Percentiles rank a stretch among this genome's conserved stretches.
Evolutionary conservation across 169 alveolate genomes (phyloP).

Genomic region (Cryptosporidium ryanae): DNA sequence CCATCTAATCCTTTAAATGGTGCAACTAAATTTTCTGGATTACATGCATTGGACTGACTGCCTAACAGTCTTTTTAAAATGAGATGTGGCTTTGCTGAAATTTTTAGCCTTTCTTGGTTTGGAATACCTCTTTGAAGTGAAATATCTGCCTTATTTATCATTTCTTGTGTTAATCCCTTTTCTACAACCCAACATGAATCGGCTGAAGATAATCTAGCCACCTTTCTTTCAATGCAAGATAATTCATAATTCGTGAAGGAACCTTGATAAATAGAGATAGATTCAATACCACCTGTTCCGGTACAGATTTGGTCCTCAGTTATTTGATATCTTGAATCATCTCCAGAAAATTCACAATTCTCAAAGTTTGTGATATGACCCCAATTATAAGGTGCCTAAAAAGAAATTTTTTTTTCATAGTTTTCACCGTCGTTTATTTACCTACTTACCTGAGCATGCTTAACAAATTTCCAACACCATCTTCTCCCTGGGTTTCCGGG

Average conservation of each 20-base stretch:
- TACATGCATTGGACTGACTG: constrained; percentile 61
- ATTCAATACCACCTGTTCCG: constrained; percentile 60
- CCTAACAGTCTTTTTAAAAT: constrained; percentile 66
- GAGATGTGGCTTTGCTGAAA: constrained; percentile 55
- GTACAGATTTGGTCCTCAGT: constrained; percentile 70
- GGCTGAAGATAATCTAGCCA: constrained; percentile 70
- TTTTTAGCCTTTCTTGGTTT: constrained; percentile 18
- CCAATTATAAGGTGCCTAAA: constrained; percentile 72
- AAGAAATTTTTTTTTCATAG: neutral
- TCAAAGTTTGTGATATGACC: constrained; percentile 73
- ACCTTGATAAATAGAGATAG: constrained; percentile 48
- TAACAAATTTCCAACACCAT: constrained; percentile 75
- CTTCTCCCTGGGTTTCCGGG: constrained; percentile 75
- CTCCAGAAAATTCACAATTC: constrained; percentile 73
- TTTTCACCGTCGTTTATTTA: neutral
- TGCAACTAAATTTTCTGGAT: constrained; percentile 71
- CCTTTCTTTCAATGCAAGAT: constrained; percentile 52
- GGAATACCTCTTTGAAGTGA: constrained; percentile 35
- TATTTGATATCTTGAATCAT: constrained; percentile 71
- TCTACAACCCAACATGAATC: constrained; percentile 74
- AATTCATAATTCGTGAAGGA: constrained; percentile 52
- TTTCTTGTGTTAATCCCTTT: constrained; percentile 54
- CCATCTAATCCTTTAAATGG: constrained; percentile 74
- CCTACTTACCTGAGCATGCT: constrained; percentile 69
- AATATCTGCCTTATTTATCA: constrained; percentile 61